Evolutionary conservation across 1,139 yeast genomes (phyloP).

Genomic region (Kurtzmaniella quercitrusa): DNA sequence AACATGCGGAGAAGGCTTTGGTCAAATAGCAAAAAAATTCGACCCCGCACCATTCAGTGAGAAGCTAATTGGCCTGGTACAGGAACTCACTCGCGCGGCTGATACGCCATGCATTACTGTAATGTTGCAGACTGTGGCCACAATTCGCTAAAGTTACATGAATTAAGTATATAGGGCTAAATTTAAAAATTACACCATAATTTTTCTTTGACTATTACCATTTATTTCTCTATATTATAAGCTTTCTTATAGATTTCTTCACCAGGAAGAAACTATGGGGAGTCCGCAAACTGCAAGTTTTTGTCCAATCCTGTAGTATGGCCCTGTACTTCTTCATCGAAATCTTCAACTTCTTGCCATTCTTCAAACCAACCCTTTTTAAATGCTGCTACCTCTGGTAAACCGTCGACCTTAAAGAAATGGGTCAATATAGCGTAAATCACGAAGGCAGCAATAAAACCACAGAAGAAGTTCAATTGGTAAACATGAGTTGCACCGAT

Average conservation of each 20-base stretch:
- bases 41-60: constrained; percentile 1
- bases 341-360: constrained; percentile 57
- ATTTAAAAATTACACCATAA: no score
- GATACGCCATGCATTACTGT: neutral
- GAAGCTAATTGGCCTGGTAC: neutral
- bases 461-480: constrained; percentile 70
- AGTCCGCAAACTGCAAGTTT: constrained; percentile 8
- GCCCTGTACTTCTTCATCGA: constrained; percentile 46
- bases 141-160: neutral
- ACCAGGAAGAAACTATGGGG: constrained; percentile 3
- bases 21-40: neutral
- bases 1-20: neutral
- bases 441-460: constrained; percentile 56
- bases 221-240: no score
- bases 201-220: no score
- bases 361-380: constrained; percentile 66
- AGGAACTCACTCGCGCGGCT: neutral
- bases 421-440: constrained; percentile 48
- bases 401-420: constrained; percentile 58
- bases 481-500: constrained; percentile 73
- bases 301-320: constrained; percentile 11
- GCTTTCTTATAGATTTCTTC: no score
- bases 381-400: constrained; percentile 47
- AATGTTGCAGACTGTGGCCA: neutral
- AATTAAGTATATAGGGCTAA: no score